Evolutionary conservation across 805 yeast species (phyloP), one percentile per base, ranked within the genome.

Genomic region (Yarrowia sp.): DNA sequence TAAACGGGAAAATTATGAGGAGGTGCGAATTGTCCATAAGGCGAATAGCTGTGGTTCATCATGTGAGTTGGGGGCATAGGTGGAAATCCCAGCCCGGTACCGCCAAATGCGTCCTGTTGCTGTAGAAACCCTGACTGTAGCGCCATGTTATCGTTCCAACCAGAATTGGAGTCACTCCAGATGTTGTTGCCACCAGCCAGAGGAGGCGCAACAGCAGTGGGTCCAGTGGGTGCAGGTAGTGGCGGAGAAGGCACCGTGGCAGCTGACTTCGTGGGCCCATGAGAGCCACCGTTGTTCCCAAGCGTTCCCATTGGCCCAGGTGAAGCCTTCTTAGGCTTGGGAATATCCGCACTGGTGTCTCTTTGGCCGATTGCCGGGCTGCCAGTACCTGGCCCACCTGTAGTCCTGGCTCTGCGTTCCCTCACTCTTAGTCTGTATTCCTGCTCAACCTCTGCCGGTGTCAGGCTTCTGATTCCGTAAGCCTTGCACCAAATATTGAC

Each of bases 141-240:
- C 2, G 63, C 63, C 38, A 58, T 42, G 30, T 10, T 56, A 12
- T 58, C 50, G 10, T 58, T 43, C 64, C 64, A 58, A 33, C 64
- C 64, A 6, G 50, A 40, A 15, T 42, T 43, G n/a, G 64, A 58
- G 50, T 58, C 50, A 15, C 64, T 58, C 64, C 64, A 58, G 24
- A 58, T 58, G 50, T 43, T 58, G n/a, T 43, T 43, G 8, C 46
- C 46, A 12, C 40, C 56, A 39, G 42, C 39, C 10, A 42, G 50
- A 42, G 64, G 64, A n/a, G 64, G 64, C 7, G 64, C 50, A 8
- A 40, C 46, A 9, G 64, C 50, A 3, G 63, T 14, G 6, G 19
- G 49, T 42, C 30, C 39, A 9, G 40, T 9, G 5, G 49, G 50
- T 7, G 50, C 17, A 4, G 44, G 44, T 39, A 19, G 55, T 14